phyloP scores from a whole-genome alignment of 495 filamentous ascomycete species.

The Terfezia claveryi region DNA sequence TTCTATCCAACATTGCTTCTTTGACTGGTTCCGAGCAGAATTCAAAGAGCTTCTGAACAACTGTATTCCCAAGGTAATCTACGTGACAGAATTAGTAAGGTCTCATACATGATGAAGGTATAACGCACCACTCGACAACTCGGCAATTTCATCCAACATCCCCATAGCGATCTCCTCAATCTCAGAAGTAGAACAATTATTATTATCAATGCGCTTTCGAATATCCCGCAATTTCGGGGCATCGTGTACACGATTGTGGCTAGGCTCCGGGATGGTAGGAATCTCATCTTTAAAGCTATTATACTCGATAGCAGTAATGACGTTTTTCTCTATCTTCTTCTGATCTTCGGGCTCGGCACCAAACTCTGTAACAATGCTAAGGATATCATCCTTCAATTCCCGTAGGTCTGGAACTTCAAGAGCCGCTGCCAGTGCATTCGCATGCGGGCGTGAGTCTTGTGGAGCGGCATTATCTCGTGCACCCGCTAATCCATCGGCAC shows the following conservation, averaged over 20 bases:
- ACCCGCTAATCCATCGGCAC: constrained; percentile 19
- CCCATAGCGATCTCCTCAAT: constrained; percentile 77
- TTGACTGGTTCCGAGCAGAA: constrained; percentile 77
- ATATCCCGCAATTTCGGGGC: constrained; percentile 91
- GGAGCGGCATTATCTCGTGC: constrained; percentile 12
- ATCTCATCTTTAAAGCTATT: constrained; percentile 59
- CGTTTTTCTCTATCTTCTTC: constrained; percentile 44
- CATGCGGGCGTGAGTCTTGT: constrained; percentile 1
- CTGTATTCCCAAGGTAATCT: constrained; percentile 93
- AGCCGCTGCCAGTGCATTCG: constrained; percentile 21
- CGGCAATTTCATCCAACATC: constrained; percentile 92
- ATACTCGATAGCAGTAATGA: constrained; percentile 55
- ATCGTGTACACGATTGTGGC: constrained; percentile 76
- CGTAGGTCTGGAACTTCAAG: constrained; percentile 48
- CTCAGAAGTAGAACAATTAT: constrained; percentile 58
- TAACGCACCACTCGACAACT: constrained; percentile 35
- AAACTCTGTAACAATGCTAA: constrained; percentile 70
- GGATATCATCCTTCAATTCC: constrained; percentile 61
- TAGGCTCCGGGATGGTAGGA: constrained; percentile 69
- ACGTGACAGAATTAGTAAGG: constrained; percentile 21
- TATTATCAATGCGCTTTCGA: constrained; percentile 90
- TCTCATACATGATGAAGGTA: not conserved
- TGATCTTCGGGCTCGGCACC: constrained; percentile 67
- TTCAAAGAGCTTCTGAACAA: constrained; percentile 97
- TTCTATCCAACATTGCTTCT: constrained; percentile 73